Evolutionary conservation across 768 basidiomycete genomes (phyloP).

Genomic region (Lentinula lateritia): DNA sequence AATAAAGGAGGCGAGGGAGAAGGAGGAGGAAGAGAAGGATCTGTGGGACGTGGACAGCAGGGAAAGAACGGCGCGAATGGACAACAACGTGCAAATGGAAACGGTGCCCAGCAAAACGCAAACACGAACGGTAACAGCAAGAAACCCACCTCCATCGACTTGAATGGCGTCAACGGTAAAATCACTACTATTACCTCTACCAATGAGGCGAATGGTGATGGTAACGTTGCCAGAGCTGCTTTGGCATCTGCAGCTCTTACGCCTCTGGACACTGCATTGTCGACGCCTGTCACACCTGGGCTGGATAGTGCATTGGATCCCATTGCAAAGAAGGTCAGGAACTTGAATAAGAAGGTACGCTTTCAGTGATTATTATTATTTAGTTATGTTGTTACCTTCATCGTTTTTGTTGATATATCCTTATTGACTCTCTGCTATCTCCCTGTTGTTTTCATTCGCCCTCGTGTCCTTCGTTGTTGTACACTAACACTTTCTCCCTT

Average conservation of each 20-base stretch:
- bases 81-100: not conserved
- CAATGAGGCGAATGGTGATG: constrained; percentile 5
- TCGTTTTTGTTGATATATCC: too few relatives aligned
- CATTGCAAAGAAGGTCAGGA: constrained; percentile 87
- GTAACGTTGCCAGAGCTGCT: not conserved
- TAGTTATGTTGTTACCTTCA: too few relatives aligned
- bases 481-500: not conserved
- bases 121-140: constrained; percentile 11
- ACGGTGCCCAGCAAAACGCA: too few relatives aligned
- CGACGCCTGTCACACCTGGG: constrained; percentile 50
- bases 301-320: constrained; percentile 64
- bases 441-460: too few relatives aligned
- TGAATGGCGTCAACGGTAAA: not conserved
- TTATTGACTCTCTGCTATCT: too few relatives aligned
- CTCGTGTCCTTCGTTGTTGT: too few relatives aligned
- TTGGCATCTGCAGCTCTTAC: not conserved
- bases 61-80: constrained; percentile 25
- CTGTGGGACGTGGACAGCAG: constrained; percentile 17
- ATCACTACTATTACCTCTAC: not conserved
- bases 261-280: constrained; percentile 11
- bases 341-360: constrained; percentile 88
- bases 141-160: constrained; percentile 8
- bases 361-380: too few relatives aligned
- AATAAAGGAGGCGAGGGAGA: constrained; percentile 22
- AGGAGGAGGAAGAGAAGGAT: constrained; percentile 12